Percentiles rank a stretch among this genome's conserved stretches.
Evolutionary conservation across 495 filamentous ascomycete species (phyloP).

Genomic region (Penicillium silybi): DNA sequence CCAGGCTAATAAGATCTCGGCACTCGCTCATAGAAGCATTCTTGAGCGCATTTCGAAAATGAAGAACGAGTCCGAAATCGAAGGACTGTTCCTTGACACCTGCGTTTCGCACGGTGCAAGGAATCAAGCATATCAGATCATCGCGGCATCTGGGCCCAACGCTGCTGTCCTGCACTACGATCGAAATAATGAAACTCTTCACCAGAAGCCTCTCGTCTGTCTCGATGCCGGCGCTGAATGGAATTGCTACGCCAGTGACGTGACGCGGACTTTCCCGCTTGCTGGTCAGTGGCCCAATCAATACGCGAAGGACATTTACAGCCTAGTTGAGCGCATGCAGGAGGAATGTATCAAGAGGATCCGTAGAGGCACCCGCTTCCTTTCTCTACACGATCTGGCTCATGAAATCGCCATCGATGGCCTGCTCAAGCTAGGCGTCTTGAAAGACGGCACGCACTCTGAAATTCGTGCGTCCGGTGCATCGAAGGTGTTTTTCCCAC

Average conservation of each 20-base stretch:
- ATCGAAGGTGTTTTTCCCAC: constrained; percentile 80
- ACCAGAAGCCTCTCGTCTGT: constrained; percentile 64
- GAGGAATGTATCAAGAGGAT: constrained; percentile 66
- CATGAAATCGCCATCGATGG: constrained; percentile 68
- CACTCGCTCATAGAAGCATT: constrained; percentile 66
- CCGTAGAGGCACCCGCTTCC: constrained; percentile 61
- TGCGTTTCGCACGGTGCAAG: constrained; percentile 70
- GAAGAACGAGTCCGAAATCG: constrained; percentile 76
- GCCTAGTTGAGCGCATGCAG: constrained; percentile 78
- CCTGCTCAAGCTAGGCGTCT: constrained; percentile 65
- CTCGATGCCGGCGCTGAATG: constrained; percentile 86
- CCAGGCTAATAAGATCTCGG: constrained; percentile 72
- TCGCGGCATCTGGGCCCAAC: constrained; percentile 74
- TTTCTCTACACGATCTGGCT: constrained; percentile 66
- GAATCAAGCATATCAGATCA: constrained; percentile 80
- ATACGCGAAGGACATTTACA: constrained; percentile 67
- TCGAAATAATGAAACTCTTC: constrained; percentile 67
- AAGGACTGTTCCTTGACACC: constrained; percentile 67
- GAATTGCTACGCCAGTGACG: constrained; percentile 83
- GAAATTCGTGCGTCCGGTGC: constrained; percentile 68
- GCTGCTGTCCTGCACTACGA: constrained; percentile 83
- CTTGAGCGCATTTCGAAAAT: constrained; percentile 55
- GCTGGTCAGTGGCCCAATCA: constrained; percentile 53
- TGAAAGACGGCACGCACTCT: constrained; percentile 47
- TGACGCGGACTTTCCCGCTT: constrained; percentile 84